Percentiles rank a stretch among this genome's conserved stretches.
These are phyloP conservation scores for Cordyceps javanica DNA, from an alignment of 2,329 filamentous ascomycete genomes.

Conservation along the genomic window DNA sequence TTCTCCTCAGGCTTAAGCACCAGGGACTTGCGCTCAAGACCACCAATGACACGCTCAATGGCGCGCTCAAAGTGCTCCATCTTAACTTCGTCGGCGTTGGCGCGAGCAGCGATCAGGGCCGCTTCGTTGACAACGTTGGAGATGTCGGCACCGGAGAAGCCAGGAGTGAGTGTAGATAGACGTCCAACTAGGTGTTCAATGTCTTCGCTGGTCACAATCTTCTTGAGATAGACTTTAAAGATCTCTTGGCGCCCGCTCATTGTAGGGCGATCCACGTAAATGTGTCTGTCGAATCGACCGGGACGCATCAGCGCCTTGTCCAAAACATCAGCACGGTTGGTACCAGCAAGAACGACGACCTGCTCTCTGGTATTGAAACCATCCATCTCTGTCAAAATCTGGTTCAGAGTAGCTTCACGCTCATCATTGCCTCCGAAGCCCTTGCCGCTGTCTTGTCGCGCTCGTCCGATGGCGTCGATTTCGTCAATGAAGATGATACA, in stretches of 20 bases:
- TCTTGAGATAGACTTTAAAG: constrained; percentile 88
- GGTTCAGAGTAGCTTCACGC: constrained; percentile 92
- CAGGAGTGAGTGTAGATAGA: constrained; percentile 85
- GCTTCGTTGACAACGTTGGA: constrained; percentile 98
- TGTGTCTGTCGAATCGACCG: constrained; percentile 94
- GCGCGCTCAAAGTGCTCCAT: constrained; percentile 95
- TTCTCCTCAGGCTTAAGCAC: constrained; percentile 93
- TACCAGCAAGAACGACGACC: constrained; percentile 93
- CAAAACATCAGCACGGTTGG: constrained; percentile 88
- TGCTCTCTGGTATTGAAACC: constrained; percentile 97
- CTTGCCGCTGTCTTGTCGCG: constrained; percentile 68
- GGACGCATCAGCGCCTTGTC: constrained; percentile 96
- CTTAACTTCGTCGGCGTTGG: constrained; percentile 70
- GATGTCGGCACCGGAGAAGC: constrained; percentile 96
- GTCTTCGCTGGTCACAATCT: constrained; percentile 90
- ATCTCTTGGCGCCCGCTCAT: constrained; percentile 97
- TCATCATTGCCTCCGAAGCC: constrained; percentile 89
- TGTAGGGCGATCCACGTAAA: constrained; percentile 87
- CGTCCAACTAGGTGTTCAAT: constrained; percentile 81
- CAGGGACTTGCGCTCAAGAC: constrained; percentile 93
- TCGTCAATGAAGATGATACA: constrained; percentile 99
- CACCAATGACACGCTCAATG: constrained; percentile 94
- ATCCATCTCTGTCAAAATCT: constrained; percentile 99
- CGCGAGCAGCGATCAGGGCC: constrained; percentile 84
- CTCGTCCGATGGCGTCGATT: constrained; percentile 94